Evolutionary conservation across 148 eudicot genomes (phyloP), one percentile per base, ranked within the genome.

Genomic region (Beta vulgaris): DNA sequence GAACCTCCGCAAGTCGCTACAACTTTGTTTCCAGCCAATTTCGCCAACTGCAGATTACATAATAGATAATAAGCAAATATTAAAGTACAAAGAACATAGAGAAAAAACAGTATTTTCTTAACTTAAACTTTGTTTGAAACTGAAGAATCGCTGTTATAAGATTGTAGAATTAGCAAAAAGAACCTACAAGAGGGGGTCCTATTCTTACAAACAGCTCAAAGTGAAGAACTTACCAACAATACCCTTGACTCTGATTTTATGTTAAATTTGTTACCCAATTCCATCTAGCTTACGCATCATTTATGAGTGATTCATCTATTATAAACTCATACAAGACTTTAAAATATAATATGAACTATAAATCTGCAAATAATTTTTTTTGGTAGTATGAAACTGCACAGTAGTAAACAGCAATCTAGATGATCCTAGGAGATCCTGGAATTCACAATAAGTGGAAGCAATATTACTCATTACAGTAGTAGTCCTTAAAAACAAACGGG

Each of bases 1-100:
- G 84, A 80, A 58, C 97, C 97, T 82, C 98, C 98, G 77, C 98
- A 94, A 43, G 98, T 94, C 65, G 98, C 98, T 68, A 94, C 85
- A 54, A 92, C 92, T 82, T 79, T 94, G 82, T 94, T 94, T 82
- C 98, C 98, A 80, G 92, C 91, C 83, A 94, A 73, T 81, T 94
- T 94, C 67, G 96, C 98, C 74, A 94, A 90, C 97, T 94, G 88
- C 88, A 85, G 18, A 66, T 57, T 59, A 78, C 68, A 76, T 28
- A 43, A 32, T 34, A 35, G 16, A 26, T 57, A 31, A 31, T 73
- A 25, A 79, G 29, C 49, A 40, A 42, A 37, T 53, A 73, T 16
- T 18, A 23, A 57, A 7, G 23, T 59, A 23, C 42, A 43, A 76
- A 67, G 14, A 29, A 2, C 14, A 7, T 72, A 14, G 34, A 32